phyloP scores from a whole-genome alignment of 2,329 filamentous ascomycete species.

The Phaeosphaeriaceae sp. region DNA sequence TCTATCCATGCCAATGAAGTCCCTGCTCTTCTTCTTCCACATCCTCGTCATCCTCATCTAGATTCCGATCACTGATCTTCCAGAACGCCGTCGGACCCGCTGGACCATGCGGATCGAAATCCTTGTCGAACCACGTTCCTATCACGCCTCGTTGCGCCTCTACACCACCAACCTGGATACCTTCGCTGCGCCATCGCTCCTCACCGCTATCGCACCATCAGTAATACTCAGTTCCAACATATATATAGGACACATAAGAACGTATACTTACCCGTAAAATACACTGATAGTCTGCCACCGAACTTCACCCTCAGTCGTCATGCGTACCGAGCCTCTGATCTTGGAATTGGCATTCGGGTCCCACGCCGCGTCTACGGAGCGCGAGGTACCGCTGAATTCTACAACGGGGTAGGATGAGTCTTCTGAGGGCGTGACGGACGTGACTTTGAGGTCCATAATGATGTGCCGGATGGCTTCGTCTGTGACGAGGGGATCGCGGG shows the following conservation, averaged over 20 bases:
- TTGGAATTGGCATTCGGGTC: slow-evolving; percentile 73
- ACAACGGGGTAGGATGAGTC: slow-evolving; percentile 68
- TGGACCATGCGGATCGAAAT: slow-evolving; percentile 72
- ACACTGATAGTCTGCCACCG: slow-evolving; percentile 76
- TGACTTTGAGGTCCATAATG: slow-evolving; percentile 70
- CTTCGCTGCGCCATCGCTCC: slow-evolving; percentile 78
- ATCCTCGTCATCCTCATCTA: slow-evolving; percentile 13
- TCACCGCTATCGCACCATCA: slow-evolving; percentile 59
- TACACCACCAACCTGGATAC: slow-evolving; percentile 74
- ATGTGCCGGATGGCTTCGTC: slow-evolving; percentile 76
- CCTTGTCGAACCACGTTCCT: slow-evolving; percentile 80
- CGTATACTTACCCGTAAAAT: slow-evolving; percentile 55
- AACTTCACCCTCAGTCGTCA: slow-evolving; percentile 74
- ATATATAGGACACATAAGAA: neutral
- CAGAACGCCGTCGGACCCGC: slow-evolving; percentile 79
- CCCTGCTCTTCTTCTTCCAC: slow-evolving; percentile 14
- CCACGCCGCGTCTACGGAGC: slow-evolving; percentile 68
- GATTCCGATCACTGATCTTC: slow-evolving; percentile 66
- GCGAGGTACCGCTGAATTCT: slow-evolving; percentile 69
- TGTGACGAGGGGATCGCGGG: slow-evolving; percentile 62
- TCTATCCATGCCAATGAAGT: slow-evolving; percentile 18
- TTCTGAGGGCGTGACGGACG: slow-evolving; percentile 65
- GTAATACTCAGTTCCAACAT: slow-evolving; percentile 16
- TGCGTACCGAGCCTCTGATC: slow-evolving; percentile 68
- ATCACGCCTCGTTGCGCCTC: slow-evolving; percentile 71